These are phyloP conservation scores for Talaromyces marneffei DNA, from an alignment of 2,329 filamentous ascomycete species.

Conservation along the genomic window DNA sequence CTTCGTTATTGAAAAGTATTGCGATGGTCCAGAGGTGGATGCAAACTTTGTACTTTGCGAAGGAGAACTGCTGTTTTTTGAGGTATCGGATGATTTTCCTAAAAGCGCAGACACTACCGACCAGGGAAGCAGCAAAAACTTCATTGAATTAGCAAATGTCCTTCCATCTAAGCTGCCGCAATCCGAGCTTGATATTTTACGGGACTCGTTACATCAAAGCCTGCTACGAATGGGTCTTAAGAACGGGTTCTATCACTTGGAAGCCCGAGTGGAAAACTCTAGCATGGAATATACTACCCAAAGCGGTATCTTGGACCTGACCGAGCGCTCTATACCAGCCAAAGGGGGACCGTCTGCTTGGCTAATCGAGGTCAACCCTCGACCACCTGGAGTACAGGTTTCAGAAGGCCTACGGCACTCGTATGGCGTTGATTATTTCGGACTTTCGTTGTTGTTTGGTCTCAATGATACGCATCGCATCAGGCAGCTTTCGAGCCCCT, in stretches of 20 bases:
- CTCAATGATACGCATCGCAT: neutral
- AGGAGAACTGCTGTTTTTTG: constrained; percentile 37
- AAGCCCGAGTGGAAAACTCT: constrained; percentile 25
- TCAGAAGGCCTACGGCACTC: neutral
- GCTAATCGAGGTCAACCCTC: constrained; percentile 26
- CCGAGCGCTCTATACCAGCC: neutral
- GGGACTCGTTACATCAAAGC: constrained; percentile 16
- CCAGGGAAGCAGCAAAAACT: constrained; percentile 5
- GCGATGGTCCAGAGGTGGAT: constrained; percentile 41
- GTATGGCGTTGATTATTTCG: constrained; percentile 2
- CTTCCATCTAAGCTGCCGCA: constrained; percentile 21
- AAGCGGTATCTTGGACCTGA: constrained; percentile 18
- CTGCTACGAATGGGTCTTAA: constrained; percentile 22
- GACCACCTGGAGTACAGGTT: constrained; percentile 18
- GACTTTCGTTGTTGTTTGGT: neutral
- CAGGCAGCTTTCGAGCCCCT: neutral
- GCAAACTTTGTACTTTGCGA: constrained; percentile 38
- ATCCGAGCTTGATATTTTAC: constrained; percentile 18
- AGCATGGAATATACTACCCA: constrained; percentile 16
- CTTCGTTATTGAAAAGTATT: constrained; percentile 37
- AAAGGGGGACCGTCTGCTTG: constrained; percentile 9
- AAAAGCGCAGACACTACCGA: constrained; percentile 21
- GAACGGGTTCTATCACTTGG: constrained; percentile 24
- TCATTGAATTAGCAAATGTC: constrained; percentile 19
- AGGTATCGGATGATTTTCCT: constrained; percentile 38